phyloP scores from a whole-genome alignment of 148 eudicot genomes.

The Gaultheria prostrata region DNA sequence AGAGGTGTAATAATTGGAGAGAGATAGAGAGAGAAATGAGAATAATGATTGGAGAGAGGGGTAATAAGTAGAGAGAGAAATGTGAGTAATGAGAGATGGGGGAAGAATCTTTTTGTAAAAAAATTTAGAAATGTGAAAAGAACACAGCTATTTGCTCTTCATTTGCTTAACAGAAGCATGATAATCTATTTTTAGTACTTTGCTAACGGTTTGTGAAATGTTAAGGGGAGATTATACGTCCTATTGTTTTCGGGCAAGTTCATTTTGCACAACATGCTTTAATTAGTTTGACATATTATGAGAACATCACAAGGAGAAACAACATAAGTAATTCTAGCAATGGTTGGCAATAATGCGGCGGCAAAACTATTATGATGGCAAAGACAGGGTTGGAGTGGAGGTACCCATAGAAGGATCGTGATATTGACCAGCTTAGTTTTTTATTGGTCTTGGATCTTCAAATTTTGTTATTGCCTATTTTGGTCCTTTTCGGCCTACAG shows the following conservation, averaged over 20 bases:
- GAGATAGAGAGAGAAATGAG: too few relatives aligned
- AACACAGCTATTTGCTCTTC: not conserved
- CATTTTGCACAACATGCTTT: not conserved
- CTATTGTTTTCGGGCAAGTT: not conserved
- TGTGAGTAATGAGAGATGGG: too few relatives aligned
- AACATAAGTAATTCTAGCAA: not conserved
- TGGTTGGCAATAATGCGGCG: not conserved
- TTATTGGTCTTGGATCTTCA: not conserved
- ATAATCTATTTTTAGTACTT: not conserved
- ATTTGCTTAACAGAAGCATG: not conserved
- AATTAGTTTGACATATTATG: not conserved
- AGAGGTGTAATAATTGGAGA: too few relatives aligned
- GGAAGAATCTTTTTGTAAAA: too few relatives aligned
- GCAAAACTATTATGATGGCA: not conserved
- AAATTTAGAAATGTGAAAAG: too few relatives aligned
- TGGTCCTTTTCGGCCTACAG: not conserved
- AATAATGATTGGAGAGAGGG: too few relatives aligned
- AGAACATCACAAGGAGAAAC: not conserved
- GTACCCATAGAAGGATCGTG: not conserved
- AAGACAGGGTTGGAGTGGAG: not conserved
- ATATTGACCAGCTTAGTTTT: not conserved
- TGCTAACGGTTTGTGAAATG: not conserved
- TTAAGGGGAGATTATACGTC: not conserved
- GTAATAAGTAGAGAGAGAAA: too few relatives aligned
- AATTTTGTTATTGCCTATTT: not conserved